Base-by-base conservation (phyloP, 2,329 filamentous ascomycete species). In the Scedosporium apiospermum region DNA sequence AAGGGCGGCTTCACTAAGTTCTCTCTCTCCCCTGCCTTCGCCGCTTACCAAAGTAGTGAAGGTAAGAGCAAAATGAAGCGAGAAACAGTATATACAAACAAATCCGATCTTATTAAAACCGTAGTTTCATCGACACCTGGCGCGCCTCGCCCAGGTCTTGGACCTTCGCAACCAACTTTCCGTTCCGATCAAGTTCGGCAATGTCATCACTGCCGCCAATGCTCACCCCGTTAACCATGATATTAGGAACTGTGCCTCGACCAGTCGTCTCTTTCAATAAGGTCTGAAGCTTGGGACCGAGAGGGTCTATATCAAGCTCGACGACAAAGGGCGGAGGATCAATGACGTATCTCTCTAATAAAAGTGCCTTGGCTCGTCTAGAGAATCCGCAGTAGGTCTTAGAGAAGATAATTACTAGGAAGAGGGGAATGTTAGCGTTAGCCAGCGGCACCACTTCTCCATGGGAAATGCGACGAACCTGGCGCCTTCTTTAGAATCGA, bases 161-260 rank as follows among this genome's bases (percentile, higher is more conserved):
- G 65, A 98, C 82, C 73, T 87, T 95, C 63, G 83, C 82, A 6
- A 86, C 82, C 65, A 98, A 78, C 63, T 84, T 83, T 66, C 87
- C 86, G 38, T 82, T 80, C 30, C 78, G 74, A 71, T 93, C 86
- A 65, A 98, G 78, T 27, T 83, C 86, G 58, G 85, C 82, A 63
- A 99, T 83, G 65, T 97, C 91, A 71, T 98, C 93, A 59, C 91
- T 87, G 23, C 95, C 95, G 57, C 95, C 95, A 65, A 98, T 91
- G 74, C 89, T 95, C 73, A 88, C 87, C 57, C 91, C 92, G 69
- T 91, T 90, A 69, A 99, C 82, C 68, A 99, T 81, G 42, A 98
- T 83, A 71, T 99, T 99, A 16, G 95, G 95, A 0, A 99, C 95
- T 0, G 95, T 99, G 64, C 79, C 81, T 59, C 93, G 84, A 55